Base-by-base conservation (phyloP, 148 eudicot genomes). In the Camellia lanceoleosa region DNA sequence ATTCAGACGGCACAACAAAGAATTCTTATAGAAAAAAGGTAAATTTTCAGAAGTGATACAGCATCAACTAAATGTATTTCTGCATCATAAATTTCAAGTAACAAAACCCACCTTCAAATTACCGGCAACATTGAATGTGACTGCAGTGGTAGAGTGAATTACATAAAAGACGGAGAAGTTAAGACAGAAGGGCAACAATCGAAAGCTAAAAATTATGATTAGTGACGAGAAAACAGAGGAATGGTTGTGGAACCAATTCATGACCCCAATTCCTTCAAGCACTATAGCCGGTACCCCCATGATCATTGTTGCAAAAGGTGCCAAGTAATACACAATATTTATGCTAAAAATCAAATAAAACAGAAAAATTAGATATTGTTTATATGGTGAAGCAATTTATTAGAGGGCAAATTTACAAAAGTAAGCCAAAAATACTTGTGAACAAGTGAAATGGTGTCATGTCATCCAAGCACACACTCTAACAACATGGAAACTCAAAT, bases 51-150 rank as follows among this genome's bases (percentile, higher is more conserved):
- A 52, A 2, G 11, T 0, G 56, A 11, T 52, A 52, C 13, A 3
- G 13, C 3, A 58, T 3, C 10, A 58, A 58, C 1, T 9, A 58
- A 9, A 58, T 8, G 61, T 12, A 3, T 12, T 9, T 58, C 14
- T 3, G 10, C 3, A 9, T 58, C 14, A 14, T 9, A 58, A 58
- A 51, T 10, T 3, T 0, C 13, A 12, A 14, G 10, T 12, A 2
- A 19, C 69, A 46, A 38, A 43, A 16, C 84, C 80, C 73, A 94
- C 98, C 97, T 94, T 94, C 70, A 94, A 94, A 87, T 94, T 94
- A 82, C 98, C 98, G 70, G 98, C 98, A 80, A 94, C 98, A 59
- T 94, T 94, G 85, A 94, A 94, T 0, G 98, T 94, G 89, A 94
- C 98, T 3, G 98, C 98, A 62, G 98, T 94, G 44, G 98, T 94